Conservation (phyloP, 768 basidiomycete species). For the Mrakia gelida region DNA sequence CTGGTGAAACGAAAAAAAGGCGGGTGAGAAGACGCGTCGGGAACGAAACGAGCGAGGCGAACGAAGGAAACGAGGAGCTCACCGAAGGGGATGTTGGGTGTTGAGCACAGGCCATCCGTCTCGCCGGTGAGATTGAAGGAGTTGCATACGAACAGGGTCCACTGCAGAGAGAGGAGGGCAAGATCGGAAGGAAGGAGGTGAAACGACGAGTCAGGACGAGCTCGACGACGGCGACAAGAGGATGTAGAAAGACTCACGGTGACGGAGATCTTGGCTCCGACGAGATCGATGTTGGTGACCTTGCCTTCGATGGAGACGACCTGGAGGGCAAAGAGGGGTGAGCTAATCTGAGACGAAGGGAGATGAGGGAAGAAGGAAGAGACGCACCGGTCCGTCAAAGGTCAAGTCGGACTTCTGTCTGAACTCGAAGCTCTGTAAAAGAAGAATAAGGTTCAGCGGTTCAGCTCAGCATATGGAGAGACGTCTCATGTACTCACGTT, state of each 20-base stretch:
- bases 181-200: no score
- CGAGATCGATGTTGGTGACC: neutral
- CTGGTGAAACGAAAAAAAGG: neutral
- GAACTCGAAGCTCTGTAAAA: neutral
- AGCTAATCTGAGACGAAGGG: neutral
- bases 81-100: neutral
- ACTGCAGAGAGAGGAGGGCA: no score
- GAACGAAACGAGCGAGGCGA: no score
- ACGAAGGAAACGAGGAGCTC: no score
- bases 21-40: no score
- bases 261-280: neutral
- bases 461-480: no score
- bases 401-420: neutral
- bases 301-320: neutral
- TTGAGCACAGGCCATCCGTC: neutral
- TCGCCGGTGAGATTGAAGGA: neutral
- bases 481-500: neutral
- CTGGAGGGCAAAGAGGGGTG: neutral
- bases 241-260: neutral
- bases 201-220: neutral
- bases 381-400: neutral
- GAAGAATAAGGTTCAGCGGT: neutral
- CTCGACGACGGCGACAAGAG: neutral
- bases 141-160: neutral
- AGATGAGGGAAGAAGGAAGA: neutral